Base-by-base conservation (phyloP, 106 monocot genomes). In the Phalaenopsis equestris region DNA sequence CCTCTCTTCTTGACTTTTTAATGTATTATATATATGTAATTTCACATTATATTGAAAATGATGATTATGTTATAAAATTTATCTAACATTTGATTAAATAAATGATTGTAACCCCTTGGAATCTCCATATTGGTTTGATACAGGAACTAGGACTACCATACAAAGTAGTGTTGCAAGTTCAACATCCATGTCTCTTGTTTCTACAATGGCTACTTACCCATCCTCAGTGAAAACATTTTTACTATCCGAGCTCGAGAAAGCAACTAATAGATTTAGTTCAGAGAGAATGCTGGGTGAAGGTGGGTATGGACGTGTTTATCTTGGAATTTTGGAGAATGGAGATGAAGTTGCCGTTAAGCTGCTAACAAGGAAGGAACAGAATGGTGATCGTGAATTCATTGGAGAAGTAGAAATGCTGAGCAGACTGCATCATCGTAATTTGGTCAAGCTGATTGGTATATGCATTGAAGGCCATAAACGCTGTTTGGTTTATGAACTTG, bases 371-470 rank as follows among this genome's bases (percentile, higher is more conserved):
- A 55, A 78, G 12, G 72, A 78, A 41, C 78, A 83, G 52, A 72
- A 78, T 72, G 46, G 67, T 47, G 77, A 83, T 42, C 58, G 88
- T 68, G 89, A 89, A 55, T 93, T 90, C 39, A 82, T 93, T 68
- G 64, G 90, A 83, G 49, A 91, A 84, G 21, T 94, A 89, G 89
- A 37, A 85, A 99, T 93, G 88, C 93, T 99, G 48, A 94, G 98
- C 81, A 87, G 92, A 75, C 77, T 99, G 61, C 98, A 99, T 86
- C 98, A 99, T 73, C 89, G 94, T 56, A 99, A 99, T 85, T 91
- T 99, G 80, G 93, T 99, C 82, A 99, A 99, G 75, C 80, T 99
- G 83, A 90, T 99, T 82, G 98, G 98, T 58, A 91, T 99, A 80
- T 99, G 98, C 77, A 91, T 91, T 61, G 94, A 99, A 75, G 88